phyloP scores from a whole-genome alignment of 768 basidiomycete genomes.

The Agrocybe chaxingu region DNA sequence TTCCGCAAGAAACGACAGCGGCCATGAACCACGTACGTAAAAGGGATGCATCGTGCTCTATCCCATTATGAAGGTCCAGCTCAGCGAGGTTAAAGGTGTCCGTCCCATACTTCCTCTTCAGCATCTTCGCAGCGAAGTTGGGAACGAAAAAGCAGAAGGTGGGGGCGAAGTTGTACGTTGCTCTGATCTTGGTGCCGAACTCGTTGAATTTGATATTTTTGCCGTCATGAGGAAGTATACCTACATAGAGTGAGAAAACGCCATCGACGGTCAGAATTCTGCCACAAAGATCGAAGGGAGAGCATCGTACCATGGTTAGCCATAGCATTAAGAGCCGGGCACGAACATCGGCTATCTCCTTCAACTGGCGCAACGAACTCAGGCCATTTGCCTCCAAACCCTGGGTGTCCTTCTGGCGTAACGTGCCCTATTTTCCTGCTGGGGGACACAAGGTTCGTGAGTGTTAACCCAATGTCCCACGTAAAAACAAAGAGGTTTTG shows the following conservation, averaged over 20 bases:
- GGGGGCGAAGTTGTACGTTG: conserved; percentile 68
- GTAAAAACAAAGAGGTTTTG: conserved; percentile 30
- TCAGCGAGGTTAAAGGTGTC: conserved; percentile 67
- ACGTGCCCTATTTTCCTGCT: conserved; percentile 51
- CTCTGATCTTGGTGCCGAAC: conserved; percentile 37
- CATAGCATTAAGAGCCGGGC: conserved; percentile 77
- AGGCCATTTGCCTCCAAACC: conserved; percentile 65
- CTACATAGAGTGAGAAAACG: conserved; percentile 29
- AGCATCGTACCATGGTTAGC: conserved; percentile 69
- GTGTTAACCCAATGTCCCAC: conserved; percentile 51
- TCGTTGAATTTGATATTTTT: conserved; percentile 64
- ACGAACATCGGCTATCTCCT: conserved; percentile 69
- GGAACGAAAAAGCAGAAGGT: conserved; percentile 69
- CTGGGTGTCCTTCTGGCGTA: conserved; percentile 51
- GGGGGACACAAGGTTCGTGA: conserved; percentile 50
- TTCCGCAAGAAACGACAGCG: not conserved
- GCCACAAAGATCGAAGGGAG: not conserved
- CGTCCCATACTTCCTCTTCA: conserved; percentile 52
- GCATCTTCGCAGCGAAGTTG: conserved; percentile 52
- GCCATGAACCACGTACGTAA: conserved; percentile 39
- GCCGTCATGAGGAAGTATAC: conserved; percentile 67
- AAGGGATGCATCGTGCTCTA: conserved; percentile 68
- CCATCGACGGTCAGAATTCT: not conserved
- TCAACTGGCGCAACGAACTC: conserved; percentile 55
- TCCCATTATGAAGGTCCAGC: conserved; percentile 70